Percentiles rank a stretch among this genome's conserved stretches.
Conservation (phyloP, 371 early-diverging fungal species). For the Syncephalastrum sp. region DNA sequence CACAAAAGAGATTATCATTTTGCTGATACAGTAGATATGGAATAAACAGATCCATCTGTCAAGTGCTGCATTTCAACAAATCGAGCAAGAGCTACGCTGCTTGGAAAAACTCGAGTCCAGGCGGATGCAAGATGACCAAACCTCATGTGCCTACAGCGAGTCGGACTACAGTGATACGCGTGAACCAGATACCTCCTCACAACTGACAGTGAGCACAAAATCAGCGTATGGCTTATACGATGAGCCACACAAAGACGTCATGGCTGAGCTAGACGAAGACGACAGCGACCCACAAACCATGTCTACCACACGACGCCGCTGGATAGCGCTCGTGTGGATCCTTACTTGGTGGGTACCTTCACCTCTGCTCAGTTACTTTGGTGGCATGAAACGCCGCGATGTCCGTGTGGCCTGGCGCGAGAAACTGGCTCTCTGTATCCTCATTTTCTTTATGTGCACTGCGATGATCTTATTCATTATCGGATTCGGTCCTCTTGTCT, state of each 20-base stretch:
- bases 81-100: constrained; percentile 63
- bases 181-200: constrained; percentile 5
- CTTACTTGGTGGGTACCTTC: constrained; percentile 90
- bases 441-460: constrained; percentile 62
- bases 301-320: constrained; percentile 59
- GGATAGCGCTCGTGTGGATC: constrained; percentile 82
- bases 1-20: neutral
- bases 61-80: constrained; percentile 69
- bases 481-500: constrained; percentile 80
- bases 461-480: constrained; percentile 62
- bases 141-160: neutral
- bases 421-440: constrained; percentile 76
- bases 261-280: constrained; percentile 5
- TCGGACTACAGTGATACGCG: constrained; percentile 9
- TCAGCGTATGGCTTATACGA: constrained; percentile 7
- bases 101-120: constrained; percentile 44
- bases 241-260: constrained; percentile 18
- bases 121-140: constrained; percentile 31
- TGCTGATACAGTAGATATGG: neutral
- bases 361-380: constrained; percentile 60
- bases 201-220: constrained; percentile 6
- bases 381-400: constrained; percentile 77
- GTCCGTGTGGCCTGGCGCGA: constrained; percentile 87
- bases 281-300: constrained; percentile 15
- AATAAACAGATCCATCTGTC: constrained; percentile 61